Conservation (phyloP, 2,329 filamentous ascomycete genomes). For the Xylaria sp. region DNA sequence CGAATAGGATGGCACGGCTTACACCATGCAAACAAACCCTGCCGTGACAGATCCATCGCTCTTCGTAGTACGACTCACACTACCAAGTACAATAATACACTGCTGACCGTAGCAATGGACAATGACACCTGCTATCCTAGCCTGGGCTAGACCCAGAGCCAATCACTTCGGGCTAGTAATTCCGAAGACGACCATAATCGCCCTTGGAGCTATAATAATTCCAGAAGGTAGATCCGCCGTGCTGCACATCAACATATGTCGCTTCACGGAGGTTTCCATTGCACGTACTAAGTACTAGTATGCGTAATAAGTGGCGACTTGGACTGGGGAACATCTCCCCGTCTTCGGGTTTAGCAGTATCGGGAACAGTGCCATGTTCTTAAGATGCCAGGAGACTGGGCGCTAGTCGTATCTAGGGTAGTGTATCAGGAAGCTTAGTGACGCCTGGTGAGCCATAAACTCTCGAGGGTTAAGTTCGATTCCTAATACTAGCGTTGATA, state of each 20-base stretch:
- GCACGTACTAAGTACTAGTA: neutral
- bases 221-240: slow-evolving; percentile 31
- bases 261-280: slow-evolving; percentile 7
- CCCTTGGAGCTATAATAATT: slow-evolving; percentile 32
- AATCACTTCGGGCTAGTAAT: slow-evolving; percentile 26
- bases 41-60: slow-evolving; percentile 23
- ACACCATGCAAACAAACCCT: slow-evolving; percentile 26
- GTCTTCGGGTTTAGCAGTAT: neutral
- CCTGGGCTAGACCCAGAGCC: slow-evolving; percentile 21
- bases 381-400: neutral
- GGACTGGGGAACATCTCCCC: slow-evolving; percentile 1
- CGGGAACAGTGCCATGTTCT: neutral
- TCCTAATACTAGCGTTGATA: neutral
- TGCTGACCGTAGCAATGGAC: slow-evolving; percentile 19
- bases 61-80: slow-evolving; percentile 1
- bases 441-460: neutral
- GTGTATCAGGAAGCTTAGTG: neutral
- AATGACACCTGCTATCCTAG: slow-evolving; percentile 32
- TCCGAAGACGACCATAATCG: slow-evolving; percentile 16
- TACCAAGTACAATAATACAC: slow-evolving; percentile 2
- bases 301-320: neutral
- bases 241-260: slow-evolving; percentile 22
- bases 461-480: neutral
- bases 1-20: neutral
- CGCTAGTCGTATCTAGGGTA: neutral